Evolutionary conservation across 176 grass and related monocot species (phyloP).

Genomic region (Musa troglodytarum): DNA sequence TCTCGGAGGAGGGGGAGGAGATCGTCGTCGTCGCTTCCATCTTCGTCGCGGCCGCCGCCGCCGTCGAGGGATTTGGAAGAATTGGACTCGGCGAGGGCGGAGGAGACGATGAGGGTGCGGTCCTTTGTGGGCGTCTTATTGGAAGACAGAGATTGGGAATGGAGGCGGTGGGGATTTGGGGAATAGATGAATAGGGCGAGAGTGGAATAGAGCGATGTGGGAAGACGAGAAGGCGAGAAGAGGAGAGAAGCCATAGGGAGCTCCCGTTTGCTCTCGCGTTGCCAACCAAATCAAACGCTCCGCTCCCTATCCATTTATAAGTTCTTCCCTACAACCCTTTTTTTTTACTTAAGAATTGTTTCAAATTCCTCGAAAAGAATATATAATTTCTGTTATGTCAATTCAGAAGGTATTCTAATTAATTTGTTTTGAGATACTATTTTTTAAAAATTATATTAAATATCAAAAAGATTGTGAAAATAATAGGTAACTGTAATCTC

Average conservation of each 20-base stretch:
- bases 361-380: no score
- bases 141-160: background rate
- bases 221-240: slow-evolving; percentile 18
- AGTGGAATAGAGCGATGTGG: slow-evolving; percentile 11
- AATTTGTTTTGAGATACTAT: no score
- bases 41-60: background rate
- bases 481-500: no score
- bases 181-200: slow-evolving; percentile 6
- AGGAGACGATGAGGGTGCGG: slow-evolving; percentile 20
- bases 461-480: no score
- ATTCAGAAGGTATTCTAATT: no score
- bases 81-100: slow-evolving; percentile 41
- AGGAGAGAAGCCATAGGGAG: slow-evolving; percentile 41
- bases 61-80: slow-evolving; percentile 35
- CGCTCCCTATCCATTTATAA: no score
- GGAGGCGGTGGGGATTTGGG: background rate
- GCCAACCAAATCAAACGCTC: no score
- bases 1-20: slow-evolving; percentile 49
- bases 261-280: no score
- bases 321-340: no score
- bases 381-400: no score
- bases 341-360: no score
- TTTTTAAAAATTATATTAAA: no score
- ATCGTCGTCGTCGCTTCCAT: slow-evolving; percentile 9
- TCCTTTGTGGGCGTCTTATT: background rate